phyloP scores from a whole-genome alignment of 495 filamentous ascomycete genomes.

The Bryoglossum gracile region DNA sequence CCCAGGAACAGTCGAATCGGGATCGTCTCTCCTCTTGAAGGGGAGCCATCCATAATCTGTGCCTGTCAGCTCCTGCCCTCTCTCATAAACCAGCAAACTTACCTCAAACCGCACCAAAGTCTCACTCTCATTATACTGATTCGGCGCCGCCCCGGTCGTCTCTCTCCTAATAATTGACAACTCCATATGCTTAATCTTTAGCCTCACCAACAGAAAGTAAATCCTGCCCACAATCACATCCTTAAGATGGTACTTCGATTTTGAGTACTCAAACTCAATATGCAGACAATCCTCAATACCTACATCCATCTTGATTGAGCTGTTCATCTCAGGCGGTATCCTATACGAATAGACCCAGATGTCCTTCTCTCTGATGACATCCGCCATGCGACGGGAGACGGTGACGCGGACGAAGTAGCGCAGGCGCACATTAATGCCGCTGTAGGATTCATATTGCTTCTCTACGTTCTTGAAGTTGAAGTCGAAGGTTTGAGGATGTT shows the following conservation, averaged over 20 bases:
- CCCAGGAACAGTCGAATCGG: conserved; percentile 96
- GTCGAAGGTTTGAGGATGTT: conserved; percentile 96
- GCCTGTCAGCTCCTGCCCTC: conserved; percentile 10
- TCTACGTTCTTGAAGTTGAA: conserved; percentile 99
- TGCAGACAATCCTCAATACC: conserved; percentile 99
- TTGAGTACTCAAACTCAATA: conserved; percentile 99
- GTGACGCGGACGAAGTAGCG: conserved; percentile 98
- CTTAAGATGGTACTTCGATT: conserved; percentile 98
- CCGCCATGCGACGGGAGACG: conserved; percentile 91
- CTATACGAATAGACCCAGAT: conserved; percentile 99
- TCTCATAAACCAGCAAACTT: no score
- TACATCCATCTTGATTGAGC: conserved; percentile 99
- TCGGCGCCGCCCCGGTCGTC: conserved; percentile 96
- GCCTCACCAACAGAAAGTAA: conserved; percentile 93
- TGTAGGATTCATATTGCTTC: conserved; percentile 99
- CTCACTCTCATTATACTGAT: conserved; percentile 99
- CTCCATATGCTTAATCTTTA: conserved; percentile 99
- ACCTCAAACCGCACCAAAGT: conserved; percentile 97
- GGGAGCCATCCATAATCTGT: conserved; percentile 98
- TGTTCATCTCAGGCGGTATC: conserved; percentile 96
- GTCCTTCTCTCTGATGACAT: conserved; percentile 98
- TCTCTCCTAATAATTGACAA: conserved; percentile 94
- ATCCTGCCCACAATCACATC: conserved; percentile 98
- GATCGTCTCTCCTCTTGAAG: conserved; percentile 95
- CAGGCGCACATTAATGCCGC: conserved; percentile 98